Evolutionary conservation across 768 basidiomycete species (phyloP).

Genomic region (Paxillus ammoniavirescens): DNA sequence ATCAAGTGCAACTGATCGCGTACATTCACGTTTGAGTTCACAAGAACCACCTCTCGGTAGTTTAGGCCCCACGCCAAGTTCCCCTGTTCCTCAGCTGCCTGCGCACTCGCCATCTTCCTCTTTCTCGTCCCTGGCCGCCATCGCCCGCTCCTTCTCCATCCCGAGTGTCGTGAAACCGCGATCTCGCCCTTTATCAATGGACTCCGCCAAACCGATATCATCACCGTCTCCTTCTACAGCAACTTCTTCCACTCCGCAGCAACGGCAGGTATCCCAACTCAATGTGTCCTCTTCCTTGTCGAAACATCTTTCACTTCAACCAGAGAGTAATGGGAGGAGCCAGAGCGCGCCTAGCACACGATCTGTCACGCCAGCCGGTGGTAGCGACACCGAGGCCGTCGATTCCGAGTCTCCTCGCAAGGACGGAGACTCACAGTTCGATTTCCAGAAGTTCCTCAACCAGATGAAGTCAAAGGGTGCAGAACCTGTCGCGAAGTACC

Average conservation of each 20-base stretch:
- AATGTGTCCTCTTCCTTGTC: constrained; percentile 5
- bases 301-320: constrained; percentile 6
- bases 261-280: constrained; percentile 26
- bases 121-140: constrained; percentile 63
- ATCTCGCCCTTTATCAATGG: constrained; percentile 57
- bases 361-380: constrained; percentile 24
- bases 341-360: constrained; percentile 17
- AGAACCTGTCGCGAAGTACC: constrained; percentile 92
- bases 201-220: constrained; percentile 55
- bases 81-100: constrained; percentile 22
- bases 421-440: constrained; percentile 59
- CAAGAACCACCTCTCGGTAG: constrained; percentile 2
- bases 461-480: constrained; percentile 88
- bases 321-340: neutral
- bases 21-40: constrained; percentile 9
- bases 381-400: constrained; percentile 11
- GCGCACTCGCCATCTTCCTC: constrained; percentile 26
- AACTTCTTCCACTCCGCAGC: constrained; percentile 54
- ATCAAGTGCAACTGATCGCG: constrained; percentile 3
- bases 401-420: constrained; percentile 29
- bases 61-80: constrained; percentile 15
- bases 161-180: constrained; percentile 42
- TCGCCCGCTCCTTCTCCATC: constrained; percentile 64
- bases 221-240: constrained; percentile 61
- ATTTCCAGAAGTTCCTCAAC: constrained; percentile 93